These are phyloP conservation scores for Naegleria lovaniensis DNA, from an alignment of 208 protist species.

Conservation along the genomic window DNA sequence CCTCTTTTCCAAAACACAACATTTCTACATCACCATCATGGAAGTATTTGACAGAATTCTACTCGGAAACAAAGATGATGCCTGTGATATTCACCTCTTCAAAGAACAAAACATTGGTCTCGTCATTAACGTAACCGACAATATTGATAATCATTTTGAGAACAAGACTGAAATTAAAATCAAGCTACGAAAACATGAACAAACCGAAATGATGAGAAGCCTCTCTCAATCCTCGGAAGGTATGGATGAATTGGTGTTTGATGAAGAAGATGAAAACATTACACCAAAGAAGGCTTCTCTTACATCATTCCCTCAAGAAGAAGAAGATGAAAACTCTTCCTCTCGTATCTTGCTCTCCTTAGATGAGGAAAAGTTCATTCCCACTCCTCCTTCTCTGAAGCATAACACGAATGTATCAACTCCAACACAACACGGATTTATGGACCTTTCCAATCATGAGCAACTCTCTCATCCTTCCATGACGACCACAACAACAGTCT, in stretches of 20 bases:
- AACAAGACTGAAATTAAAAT: background rate
- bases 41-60: background rate
- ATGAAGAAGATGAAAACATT: background rate
- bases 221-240: background rate
- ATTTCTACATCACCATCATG: background rate
- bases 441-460: background rate
- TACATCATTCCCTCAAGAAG: background rate
- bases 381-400: too few relatives aligned
- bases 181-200: background rate
- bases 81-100: background rate
- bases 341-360: background rate
- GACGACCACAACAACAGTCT: background rate
- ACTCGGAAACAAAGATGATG: background rate
- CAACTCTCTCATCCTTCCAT: background rate
- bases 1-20: too few relatives aligned
- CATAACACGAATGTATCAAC: too few relatives aligned
- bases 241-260: background rate
- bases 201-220: background rate
- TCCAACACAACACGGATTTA: too few relatives aligned
- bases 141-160: conserved; percentile 10
- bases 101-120: background rate
- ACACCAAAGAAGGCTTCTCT: background rate
- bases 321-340: background rate
- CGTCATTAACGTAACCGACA: background rate
- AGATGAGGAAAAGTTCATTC: background rate